Base-by-base conservation (phyloP, 1,284 basidiomycete genomes). In the Pseudozyma flocculosa region DNA sequence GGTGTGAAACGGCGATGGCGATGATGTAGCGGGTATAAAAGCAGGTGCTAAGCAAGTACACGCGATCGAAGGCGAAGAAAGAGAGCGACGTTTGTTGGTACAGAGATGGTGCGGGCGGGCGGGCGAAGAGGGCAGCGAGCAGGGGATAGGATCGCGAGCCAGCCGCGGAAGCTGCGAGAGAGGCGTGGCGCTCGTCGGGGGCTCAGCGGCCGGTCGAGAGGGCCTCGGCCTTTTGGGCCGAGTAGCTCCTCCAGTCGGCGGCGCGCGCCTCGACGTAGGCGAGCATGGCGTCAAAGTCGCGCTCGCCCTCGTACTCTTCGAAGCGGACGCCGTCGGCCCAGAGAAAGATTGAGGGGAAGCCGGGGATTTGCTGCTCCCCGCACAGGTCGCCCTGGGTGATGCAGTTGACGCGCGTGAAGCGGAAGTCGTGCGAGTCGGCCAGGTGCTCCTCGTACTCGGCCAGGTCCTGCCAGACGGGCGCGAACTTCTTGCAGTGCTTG, bases 381-480 rank as follows among this genome's bases (percentile, higher is more conserved):
- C 75, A 78, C 14, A 78, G 58, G 37, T 69, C 65, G 41, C 48
- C 50, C 32, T 67, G 61, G 2, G 65, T 58, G n/a, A 58, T 48
- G 44, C 75, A 77, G 50, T 77, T 62, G 45, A 77, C 71, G 32
- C 72, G 64, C 13, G 72, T 72, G 36, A 77, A 55, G 41, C 59
- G 60, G 32, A 75, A 64, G 22, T 73, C 58, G 30, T 66, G 70
- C 23, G 61, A 64, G 39, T 64, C 61, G 17, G 56, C 30, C 37
- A 64, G 54, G 34, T 64, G 61, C 14, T 43, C 37, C 3, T 56
- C 63, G 15, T 68, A 61, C 38, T 79, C 75, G 2, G 80, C 81
- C 1, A 96, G 81, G 44, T 86, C 80, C 40, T 85, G 82, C 90
- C 92, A 97, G 30, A 86, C 91, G 0, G 92, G 89, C 4, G 86